Conservation (phyloP, 2,329 filamentous ascomycete genomes). For the Cephalotrichum gorgonifer region DNA sequence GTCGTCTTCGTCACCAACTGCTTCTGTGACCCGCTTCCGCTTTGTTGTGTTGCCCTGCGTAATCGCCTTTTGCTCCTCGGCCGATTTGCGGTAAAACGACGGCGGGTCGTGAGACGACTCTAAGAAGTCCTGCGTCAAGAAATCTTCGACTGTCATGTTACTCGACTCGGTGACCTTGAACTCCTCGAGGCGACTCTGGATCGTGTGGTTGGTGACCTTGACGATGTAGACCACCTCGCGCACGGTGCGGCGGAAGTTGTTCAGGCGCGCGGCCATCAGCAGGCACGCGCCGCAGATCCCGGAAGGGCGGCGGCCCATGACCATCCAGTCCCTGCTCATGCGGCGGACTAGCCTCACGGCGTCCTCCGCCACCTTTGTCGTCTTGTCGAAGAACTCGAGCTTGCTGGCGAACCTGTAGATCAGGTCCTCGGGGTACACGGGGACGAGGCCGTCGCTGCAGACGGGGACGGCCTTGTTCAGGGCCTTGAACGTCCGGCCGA, state of each 20-base stretch:
- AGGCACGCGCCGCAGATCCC: constrained; percentile 91
- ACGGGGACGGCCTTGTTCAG: constrained; percentile 63
- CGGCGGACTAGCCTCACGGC: constrained; percentile 79
- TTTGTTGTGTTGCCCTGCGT: constrained; percentile 36
- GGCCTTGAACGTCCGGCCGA: constrained; percentile 83
- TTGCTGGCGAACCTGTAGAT: constrained; percentile 86
- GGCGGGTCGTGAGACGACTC: constrained; percentile 75
- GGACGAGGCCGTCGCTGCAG: constrained; percentile 52
- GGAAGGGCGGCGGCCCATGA: constrained; percentile 83
- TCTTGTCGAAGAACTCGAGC: constrained; percentile 78
- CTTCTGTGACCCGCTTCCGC: constrained; percentile 31
- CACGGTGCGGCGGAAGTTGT: constrained; percentile 89
- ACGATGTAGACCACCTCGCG: constrained; percentile 97
- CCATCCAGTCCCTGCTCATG: constrained; percentile 97
- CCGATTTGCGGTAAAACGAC: constrained; percentile 60
- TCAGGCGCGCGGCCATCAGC: constrained; percentile 92
- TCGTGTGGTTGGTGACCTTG: constrained; percentile 89
- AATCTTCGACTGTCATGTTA: constrained; percentile 78
- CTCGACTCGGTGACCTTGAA: constrained; percentile 83
- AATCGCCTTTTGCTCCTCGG: constrained; percentile 47
- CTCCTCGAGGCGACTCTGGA: constrained; percentile 83
- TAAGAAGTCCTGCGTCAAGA: constrained; percentile 60
- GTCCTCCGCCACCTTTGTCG: constrained; percentile 76
- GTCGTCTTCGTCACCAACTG: constrained; percentile 15
- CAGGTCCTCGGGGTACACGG: constrained; percentile 78